These are phyloP conservation scores for Pichiaceae sp. DNA, from an alignment of 1,139 yeast species.

Conservation along the genomic window DNA sequence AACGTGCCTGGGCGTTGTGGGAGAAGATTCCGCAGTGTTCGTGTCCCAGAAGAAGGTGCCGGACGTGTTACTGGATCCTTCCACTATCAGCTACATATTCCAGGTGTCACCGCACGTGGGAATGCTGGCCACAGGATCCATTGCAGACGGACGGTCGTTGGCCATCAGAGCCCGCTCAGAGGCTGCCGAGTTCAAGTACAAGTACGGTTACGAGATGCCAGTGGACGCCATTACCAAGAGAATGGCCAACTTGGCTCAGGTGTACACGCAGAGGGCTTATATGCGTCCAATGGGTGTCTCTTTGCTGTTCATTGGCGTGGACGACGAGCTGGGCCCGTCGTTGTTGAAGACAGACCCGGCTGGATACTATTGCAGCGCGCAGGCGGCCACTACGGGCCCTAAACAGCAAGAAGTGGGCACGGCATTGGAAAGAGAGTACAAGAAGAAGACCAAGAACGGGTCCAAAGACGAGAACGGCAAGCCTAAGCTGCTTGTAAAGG, in stretches of 20 bases:
- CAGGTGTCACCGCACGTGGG: conserved; percentile 78
- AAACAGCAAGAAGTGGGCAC: conserved; percentile 95
- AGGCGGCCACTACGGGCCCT: conserved; percentile 94
- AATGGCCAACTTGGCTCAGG: conserved; percentile 90
- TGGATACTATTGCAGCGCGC: conserved; percentile 85
- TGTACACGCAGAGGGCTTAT: conserved; percentile 97
- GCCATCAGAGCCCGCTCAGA: conserved; percentile 87
- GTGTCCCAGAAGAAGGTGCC: conserved; percentile 95
- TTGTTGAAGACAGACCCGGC: conserved; percentile 95
- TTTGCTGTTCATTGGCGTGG: conserved; percentile 78
- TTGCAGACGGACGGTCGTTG: conserved; percentile 91
- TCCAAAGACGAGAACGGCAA: conserved; percentile 7
- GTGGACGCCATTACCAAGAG: conserved; percentile 89
- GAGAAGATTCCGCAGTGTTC: conserved; percentile 83
- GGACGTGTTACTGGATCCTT: conserved; percentile 82
- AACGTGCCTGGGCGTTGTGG: conserved; percentile 81
- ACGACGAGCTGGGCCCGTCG: conserved; percentile 86
- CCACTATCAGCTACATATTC: conserved; percentile 79
- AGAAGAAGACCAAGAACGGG: conserved; percentile 39
- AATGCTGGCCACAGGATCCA: conserved; percentile 89
- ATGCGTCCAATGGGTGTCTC: conserved; percentile 98
- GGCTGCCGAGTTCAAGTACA: conserved; percentile 90
- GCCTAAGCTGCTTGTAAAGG: conserved; percentile 42
- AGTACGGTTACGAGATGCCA: conserved; percentile 96
- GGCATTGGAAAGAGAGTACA: conserved; percentile 83